Base-by-base conservation (phyloP, 148 eudicot genomes). In the Chenopodium quinoa region DNA sequence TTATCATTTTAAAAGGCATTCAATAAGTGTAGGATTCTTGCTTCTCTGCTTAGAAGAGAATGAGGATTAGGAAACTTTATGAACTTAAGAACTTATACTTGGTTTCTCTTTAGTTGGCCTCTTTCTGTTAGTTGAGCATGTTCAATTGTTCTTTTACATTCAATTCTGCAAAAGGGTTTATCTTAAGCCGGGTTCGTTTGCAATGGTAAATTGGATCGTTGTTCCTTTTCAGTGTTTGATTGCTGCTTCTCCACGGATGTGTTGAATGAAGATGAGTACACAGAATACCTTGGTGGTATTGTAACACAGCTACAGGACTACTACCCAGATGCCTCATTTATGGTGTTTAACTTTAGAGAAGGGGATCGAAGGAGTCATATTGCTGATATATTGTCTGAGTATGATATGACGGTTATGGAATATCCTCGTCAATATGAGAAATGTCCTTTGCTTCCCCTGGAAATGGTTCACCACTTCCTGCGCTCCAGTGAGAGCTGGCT, bases 401-500 rank as follows among this genome's bases (percentile, higher is more conserved):
- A 86, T 80, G 94, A 92, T 79, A 91, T 92, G 97, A 92, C 94
- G 44, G 97, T 92, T 25, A 92, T 91, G 91, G 97, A 92, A 48
- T 92, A 92, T 78, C 97, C 97, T 63, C 84, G 89, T 85, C 91
- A 88, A 73, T 91, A 90, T 64, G 94, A 91, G 79, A 90, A 89
- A 63, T 90, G 94, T 83, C 89, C 97, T 80, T 81, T 92, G 78
- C 86, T 92, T 65, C 94, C 97, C 9, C 69, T 90, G 77, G 94
- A 92, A 84, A 91, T 90, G 94, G 84, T 91, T 88, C 87, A 92
- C 70, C 97, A 92, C 83, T 92, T 91, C 79, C 75, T 92, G 82
- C 83, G 90, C 68, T 92, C 97, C 20, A 89, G 94, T 83, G 97
- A 91, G 82, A 92, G 94, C 76, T 92, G 94, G 94, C 78, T 91